Evolutionary conservation across 139 green algal genomes (phyloP), one percentile per base, ranked within the genome.

Genomic region (Coelastrella sp.): DNA sequence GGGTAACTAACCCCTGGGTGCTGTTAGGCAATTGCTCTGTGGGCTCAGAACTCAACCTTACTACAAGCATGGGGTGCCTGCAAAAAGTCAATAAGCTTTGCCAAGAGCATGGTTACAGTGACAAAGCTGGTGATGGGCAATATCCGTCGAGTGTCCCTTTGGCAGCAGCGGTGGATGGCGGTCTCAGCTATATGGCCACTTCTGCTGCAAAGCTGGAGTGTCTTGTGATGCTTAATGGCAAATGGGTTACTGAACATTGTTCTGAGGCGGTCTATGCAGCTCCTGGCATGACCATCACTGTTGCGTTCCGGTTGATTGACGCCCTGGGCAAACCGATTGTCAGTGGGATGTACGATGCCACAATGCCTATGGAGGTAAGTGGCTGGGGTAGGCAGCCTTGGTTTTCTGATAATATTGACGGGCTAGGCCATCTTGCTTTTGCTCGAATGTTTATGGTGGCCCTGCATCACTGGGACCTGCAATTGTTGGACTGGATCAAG

Each of bases 351-450:
- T 84, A 64, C 2, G 85, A 90, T 32, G 85, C 85, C 14, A 59
- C 13, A 7, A 90, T 90, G 85, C 73, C 73, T 16, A 84, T 90
- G 85, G 8, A 76, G 85, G 85, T 90, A n/a, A 64, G 73, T n/a
- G n/a, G n/a, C n/a, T n/a, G n/a, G n/a, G n/a, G n/a, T n/a, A n/a
- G n/a, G n/a, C n/a, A n/a, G n/a, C n/a, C n/a, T n/a, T n/a, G n/a
- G n/a, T n/a, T n/a, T n/a, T n/a, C n/a, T n/a, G n/a, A n/a, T n/a
- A n/a, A n/a, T n/a, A n/a, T n/a, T n/a, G n/a, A n/a, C n/a, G n/a
- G n/a, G n/a, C n/a, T n/a, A n/a, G n/a, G n/a, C n/a, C n/a, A n/a
- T n/a, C n/a, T n/a, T n/a, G n/a, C n/a, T n/a, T n/a, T n/a, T n/a
- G n/a, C n/a, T n/a, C n/a, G n/a, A n/a, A n/a, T n/a, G n/a, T n/a